Evolutionary conservation across 805 yeast genomes (phyloP).

Genomic region (Yamadazyma olivae): DNA sequence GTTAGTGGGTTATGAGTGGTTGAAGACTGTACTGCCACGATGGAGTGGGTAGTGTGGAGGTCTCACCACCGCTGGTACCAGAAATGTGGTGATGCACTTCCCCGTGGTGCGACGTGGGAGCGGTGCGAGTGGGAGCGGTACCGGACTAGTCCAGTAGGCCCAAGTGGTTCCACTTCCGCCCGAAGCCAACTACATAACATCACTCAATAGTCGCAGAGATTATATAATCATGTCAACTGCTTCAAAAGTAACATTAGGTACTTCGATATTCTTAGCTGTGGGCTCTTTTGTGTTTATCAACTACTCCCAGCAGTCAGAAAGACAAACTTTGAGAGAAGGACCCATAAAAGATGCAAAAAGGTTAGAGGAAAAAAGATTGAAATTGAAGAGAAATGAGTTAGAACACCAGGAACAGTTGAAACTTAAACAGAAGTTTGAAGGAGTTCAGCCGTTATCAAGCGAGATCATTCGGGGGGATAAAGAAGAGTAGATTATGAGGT

Average conservation of each 20-base stretch:
- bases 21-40: too few species aligned
- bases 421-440: conserved; percentile 54
- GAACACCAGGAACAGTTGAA: conserved; percentile 68
- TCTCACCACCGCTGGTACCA: too few species aligned
- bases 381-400: conserved; percentile 49
- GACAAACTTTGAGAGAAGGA: conserved; percentile 73
- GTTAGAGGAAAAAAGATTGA: conserved; percentile 47
- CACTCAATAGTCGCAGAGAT: too few species aligned
- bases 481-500: too few species aligned
- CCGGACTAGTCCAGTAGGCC: too few species aligned
- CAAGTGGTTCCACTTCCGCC: too few species aligned
- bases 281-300: conserved; percentile 68
- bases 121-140: too few species aligned
- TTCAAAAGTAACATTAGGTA: conserved; percentile 69
- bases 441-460: conserved; percentile 54
- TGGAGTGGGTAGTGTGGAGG: too few species aligned
- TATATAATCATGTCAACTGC: conserved; percentile 83
- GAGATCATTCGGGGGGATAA: conserved; percentile 37
- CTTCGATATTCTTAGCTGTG: conserved; percentile 52
- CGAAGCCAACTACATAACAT: too few species aligned
- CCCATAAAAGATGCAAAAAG: conserved; percentile 81
- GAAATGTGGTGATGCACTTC: too few species aligned
- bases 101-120: too few species aligned
- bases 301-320: conserved; percentile 64
- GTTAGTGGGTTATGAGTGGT: too few species aligned